Evolutionary conservation across 2,329 filamentous ascomycete genomes (phyloP).

Genomic region (Microsporum ferrugineum): DNA sequence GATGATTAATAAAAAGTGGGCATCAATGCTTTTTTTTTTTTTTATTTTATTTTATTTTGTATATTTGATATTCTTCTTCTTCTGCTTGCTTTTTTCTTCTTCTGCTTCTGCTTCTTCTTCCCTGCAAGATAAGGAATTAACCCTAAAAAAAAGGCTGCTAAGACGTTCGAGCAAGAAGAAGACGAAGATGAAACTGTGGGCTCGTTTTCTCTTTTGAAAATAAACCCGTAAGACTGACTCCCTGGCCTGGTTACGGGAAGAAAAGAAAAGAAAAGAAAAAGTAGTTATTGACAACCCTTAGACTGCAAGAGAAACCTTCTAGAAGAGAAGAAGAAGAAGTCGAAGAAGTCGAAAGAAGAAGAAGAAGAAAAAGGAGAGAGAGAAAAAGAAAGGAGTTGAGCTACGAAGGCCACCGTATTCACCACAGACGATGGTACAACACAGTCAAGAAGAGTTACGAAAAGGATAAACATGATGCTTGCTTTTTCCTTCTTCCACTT

Average conservation of each 20-base stretch:
- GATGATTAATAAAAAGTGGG: background rate
- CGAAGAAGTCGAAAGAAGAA: background rate
- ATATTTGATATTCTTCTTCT: too few species aligned
- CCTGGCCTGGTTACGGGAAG: background rate
- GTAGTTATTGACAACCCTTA: background rate
- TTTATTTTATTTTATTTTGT: background rate
- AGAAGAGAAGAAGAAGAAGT: background rate
- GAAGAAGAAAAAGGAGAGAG: background rate
- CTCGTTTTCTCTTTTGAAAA: background rate
- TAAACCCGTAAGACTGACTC: background rate
- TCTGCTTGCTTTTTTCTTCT: too few species aligned
- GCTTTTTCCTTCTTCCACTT: too few species aligned
- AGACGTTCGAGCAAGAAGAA: background rate
- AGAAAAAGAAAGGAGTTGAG: background rate
- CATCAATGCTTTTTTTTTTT: background rate
- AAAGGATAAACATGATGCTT: too few species aligned
- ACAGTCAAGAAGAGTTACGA: too few species aligned
- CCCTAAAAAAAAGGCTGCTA: background rate
- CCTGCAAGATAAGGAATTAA: background rate
- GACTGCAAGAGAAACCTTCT: background rate
- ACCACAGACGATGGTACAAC: too few species aligned
- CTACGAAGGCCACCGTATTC: too few species aligned
- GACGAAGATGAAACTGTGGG: background rate
- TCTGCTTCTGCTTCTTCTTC: background rate
- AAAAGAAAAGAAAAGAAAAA: background rate